These are phyloP conservation scores for Phytophthora pistaciae DNA, from an alignment of 352 stramenopile species.

Conservation along the genomic window DNA sequence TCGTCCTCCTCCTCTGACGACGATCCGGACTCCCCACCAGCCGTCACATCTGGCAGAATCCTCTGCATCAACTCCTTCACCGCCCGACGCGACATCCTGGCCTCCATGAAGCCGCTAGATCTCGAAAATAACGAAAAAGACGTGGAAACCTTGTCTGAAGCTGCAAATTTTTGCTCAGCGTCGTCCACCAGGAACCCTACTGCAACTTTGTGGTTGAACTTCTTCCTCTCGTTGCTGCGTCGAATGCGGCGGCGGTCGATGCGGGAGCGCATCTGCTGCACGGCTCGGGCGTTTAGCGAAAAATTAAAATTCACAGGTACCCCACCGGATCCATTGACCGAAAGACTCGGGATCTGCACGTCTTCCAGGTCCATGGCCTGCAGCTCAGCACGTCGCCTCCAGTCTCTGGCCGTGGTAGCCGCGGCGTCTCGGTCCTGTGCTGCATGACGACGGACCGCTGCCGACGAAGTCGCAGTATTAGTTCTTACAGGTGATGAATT, in stretches of 20 bases:
- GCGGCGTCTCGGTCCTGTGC: slow-evolving; percentile 13
- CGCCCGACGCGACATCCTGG: slow-evolving; percentile 21
- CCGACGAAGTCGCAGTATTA: slow-evolving; percentile 18
- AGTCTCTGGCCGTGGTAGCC: slow-evolving; percentile 12
- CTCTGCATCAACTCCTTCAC: slow-evolving; percentile 41
- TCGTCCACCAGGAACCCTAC: slow-evolving; percentile 59
- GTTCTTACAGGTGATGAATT: slow-evolving; percentile 26
- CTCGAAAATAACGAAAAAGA: slow-evolving; percentile 14
- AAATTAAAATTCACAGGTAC: slow-evolving; percentile 51
- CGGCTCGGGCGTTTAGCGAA: slow-evolving; percentile 44
- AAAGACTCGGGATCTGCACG: slow-evolving; percentile 16
- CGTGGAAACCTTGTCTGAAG: not conserved
- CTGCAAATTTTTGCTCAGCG: slow-evolving; percentile 1
- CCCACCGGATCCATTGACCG: not conserved
- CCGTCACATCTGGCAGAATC: slow-evolving; percentile 14
- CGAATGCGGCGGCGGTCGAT: slow-evolving; percentile 48
- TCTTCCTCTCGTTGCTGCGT: slow-evolving; percentile 39
- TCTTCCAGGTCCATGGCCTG: slow-evolving; percentile 38
- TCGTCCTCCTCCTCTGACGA: slow-evolving; percentile 27
- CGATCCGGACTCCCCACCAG: slow-evolving; percentile 8
- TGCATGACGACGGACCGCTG: slow-evolving; percentile 3
- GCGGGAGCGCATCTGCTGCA: slow-evolving; percentile 52
- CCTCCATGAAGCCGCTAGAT: slow-evolving; percentile 18
- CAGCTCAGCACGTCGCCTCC: slow-evolving; percentile 21
- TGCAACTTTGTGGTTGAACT: slow-evolving; percentile 55